These are phyloP conservation scores for Candida easanensis DNA, from an alignment of 805 yeast species.

Conservation along the genomic window DNA sequence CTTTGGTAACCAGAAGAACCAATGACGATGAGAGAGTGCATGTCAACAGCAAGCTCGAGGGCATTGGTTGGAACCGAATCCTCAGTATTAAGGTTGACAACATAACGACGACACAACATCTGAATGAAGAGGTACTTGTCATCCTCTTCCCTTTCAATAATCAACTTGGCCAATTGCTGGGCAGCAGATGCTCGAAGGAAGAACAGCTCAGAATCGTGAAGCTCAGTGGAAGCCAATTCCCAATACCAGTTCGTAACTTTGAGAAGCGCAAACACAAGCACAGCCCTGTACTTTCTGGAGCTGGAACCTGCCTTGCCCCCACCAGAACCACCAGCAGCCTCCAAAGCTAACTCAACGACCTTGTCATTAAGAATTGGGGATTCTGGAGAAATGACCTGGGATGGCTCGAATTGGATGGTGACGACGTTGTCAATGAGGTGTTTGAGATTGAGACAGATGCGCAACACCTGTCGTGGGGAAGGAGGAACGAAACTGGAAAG, in stretches of 20 bases:
- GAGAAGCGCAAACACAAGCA: conserved; percentile 65
- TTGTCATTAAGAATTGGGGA: conserved; percentile 57
- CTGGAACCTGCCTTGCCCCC: conserved; percentile 52
- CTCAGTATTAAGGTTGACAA: conserved; percentile 57
- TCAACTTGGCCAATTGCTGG: conserved; percentile 63
- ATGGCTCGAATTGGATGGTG: conserved; percentile 57
- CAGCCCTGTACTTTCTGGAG: conserved; percentile 61
- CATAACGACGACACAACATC: conserved; percentile 73
- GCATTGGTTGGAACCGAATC: conserved; percentile 71
- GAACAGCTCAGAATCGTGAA: conserved; percentile 67
- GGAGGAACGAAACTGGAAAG: conserved; percentile 35
- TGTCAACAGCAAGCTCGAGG: conserved; percentile 80
- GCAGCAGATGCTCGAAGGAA: conserved; percentile 64
- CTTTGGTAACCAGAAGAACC: conserved; percentile 82
- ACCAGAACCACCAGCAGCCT: conserved; percentile 82
- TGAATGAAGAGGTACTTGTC: conserved; percentile 65
- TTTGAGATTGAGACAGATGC: conserved; percentile 73
- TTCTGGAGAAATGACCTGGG: conserved; percentile 49
- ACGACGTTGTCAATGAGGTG: conserved; percentile 66
- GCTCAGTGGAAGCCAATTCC: conserved; percentile 53
- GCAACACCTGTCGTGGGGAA: conserved; percentile 61
- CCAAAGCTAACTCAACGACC: conserved; percentile 57
- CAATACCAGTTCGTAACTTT: conserved; percentile 80
- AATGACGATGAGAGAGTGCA: conserved; percentile 74
- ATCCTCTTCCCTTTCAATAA: conserved; percentile 58